These are phyloP conservation scores for Asterophora lycoperdoides DNA, from an alignment of 768 basidiomycete genomes.

Conservation along the genomic window DNA sequence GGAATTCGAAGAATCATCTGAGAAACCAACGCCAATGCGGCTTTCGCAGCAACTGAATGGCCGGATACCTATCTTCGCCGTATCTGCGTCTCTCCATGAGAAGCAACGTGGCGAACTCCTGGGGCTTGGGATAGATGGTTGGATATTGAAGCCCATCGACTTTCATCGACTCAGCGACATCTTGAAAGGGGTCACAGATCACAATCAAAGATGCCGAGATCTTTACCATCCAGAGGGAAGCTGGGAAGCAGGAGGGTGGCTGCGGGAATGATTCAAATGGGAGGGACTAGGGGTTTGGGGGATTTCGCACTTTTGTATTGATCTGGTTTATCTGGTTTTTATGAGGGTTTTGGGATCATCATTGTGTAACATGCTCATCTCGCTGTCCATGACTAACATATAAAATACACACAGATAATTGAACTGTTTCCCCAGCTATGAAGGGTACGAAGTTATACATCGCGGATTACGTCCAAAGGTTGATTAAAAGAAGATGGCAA, in stretches of 20 bases:
- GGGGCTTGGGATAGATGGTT: slow-evolving; percentile 66
- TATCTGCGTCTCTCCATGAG: slow-evolving; percentile 69
- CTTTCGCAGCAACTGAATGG: slow-evolving; percentile 50
- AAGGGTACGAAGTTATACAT: too few species aligned
- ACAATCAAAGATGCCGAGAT: slow-evolving; percentile 44
- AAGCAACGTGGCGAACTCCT: slow-evolving; percentile 50
- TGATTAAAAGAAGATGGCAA: too few species aligned
- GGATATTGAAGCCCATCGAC: slow-evolving; percentile 81
- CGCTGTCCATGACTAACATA: too few species aligned
- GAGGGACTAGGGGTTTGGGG: not conserved
- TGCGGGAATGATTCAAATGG: slow-evolving; percentile 22
- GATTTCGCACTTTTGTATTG: not conserved
- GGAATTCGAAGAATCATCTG: slow-evolving; percentile 41
- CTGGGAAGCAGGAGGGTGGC: slow-evolving; percentile 67
- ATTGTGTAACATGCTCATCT: too few species aligned
- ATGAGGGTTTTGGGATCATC: too few species aligned
- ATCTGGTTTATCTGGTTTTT: not conserved
- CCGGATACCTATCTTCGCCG: slow-evolving; percentile 76
- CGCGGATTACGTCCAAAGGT: too few species aligned
- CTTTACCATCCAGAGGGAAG: slow-evolving; percentile 47
- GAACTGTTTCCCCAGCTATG: too few species aligned
- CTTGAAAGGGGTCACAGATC: slow-evolving; percentile 55
- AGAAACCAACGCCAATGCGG: slow-evolving; percentile 19
- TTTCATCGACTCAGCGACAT: slow-evolving; percentile 61
- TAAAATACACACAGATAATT: too few species aligned